Conservation (phyloP, 768 basidiomycete genomes). For the Austroboletus eburneus region DNA sequence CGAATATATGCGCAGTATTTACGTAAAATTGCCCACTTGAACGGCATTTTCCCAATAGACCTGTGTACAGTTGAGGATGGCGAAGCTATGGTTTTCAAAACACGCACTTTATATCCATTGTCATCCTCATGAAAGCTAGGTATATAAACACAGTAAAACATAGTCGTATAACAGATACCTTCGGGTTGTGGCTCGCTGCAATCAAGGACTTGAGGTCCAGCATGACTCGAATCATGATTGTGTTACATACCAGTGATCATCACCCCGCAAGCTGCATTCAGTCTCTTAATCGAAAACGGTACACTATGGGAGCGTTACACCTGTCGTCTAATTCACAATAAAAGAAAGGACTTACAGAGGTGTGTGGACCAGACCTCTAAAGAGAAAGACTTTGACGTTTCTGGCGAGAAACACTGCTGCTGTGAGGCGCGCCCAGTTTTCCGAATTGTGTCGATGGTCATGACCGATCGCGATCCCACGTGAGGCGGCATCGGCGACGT, state of each 20-base stretch:
- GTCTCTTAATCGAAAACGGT: slow-evolving; percentile 66
- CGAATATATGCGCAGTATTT: background rate
- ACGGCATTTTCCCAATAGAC: slow-evolving; percentile 90
- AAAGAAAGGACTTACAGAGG: slow-evolving; percentile 51
- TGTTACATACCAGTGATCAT: slow-evolving; percentile 76
- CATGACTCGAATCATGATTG: too few relatives aligned
- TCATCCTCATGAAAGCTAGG: slow-evolving; percentile 49
- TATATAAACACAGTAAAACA: slow-evolving; percentile 3
- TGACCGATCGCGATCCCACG: slow-evolving; percentile 81
- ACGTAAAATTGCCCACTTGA: slow-evolving; percentile 44
- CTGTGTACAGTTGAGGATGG: slow-evolving; percentile 32
- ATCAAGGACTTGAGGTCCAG: background rate
- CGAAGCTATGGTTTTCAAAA: background rate
- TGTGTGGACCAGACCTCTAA: slow-evolving; percentile 71
- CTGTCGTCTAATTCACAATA: background rate
- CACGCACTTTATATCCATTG: slow-evolving; percentile 78
- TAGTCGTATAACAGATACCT: slow-evolving; percentile 40
- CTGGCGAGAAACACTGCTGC: slow-evolving; percentile 64
- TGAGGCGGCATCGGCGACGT: slow-evolving; percentile 46
- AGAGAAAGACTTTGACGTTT: slow-evolving; percentile 66
- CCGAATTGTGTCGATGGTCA: slow-evolving; percentile 81
- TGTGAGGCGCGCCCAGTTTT: slow-evolving; percentile 71
- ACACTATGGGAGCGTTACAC: slow-evolving; percentile 40
- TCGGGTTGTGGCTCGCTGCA: slow-evolving; percentile 83
- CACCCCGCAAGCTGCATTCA: slow-evolving; percentile 74